These are phyloP conservation scores for Entonaema liquescens DNA, from an alignment of 495 filamentous ascomycete species.

Conservation along the genomic window DNA sequence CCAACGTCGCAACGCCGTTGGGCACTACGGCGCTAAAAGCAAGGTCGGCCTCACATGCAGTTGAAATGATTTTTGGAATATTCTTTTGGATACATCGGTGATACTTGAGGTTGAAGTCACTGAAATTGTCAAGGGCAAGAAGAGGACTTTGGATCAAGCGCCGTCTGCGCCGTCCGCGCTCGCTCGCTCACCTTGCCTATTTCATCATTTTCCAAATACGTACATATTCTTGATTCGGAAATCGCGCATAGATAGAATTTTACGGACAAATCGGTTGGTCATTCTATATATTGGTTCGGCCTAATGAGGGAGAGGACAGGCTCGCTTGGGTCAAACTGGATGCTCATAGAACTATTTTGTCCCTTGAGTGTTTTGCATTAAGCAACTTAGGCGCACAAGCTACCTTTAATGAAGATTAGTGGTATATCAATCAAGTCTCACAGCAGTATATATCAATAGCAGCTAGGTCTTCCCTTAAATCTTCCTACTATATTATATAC, in stretches of 20 bases:
- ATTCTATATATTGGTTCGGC: not conserved
- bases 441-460: not conserved
- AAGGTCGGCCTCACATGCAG: not conserved
- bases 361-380: too few species aligned
- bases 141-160: not conserved
- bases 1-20: slow-evolving; percentile 3
- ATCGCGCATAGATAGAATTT: not conserved
- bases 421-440: not conserved
- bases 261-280: not conserved
- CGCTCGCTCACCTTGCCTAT: not conserved
- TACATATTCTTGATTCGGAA: slow-evolving; percentile 2
- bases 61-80: not conserved
- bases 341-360: not conserved
- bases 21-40: not conserved
- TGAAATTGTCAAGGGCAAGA: not conserved
- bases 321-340: not conserved
- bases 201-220: not conserved
- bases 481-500: too few species aligned
- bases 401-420: too few species aligned
- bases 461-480: not conserved
- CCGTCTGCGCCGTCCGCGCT: not conserved
- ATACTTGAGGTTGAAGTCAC: not conserved
- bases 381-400: too few species aligned
- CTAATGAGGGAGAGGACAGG: not conserved
- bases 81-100: not conserved